These are phyloP conservation scores for Lentinula aciculospora DNA, from an alignment of 768 basidiomycete genomes.

Conservation along the genomic window DNA sequence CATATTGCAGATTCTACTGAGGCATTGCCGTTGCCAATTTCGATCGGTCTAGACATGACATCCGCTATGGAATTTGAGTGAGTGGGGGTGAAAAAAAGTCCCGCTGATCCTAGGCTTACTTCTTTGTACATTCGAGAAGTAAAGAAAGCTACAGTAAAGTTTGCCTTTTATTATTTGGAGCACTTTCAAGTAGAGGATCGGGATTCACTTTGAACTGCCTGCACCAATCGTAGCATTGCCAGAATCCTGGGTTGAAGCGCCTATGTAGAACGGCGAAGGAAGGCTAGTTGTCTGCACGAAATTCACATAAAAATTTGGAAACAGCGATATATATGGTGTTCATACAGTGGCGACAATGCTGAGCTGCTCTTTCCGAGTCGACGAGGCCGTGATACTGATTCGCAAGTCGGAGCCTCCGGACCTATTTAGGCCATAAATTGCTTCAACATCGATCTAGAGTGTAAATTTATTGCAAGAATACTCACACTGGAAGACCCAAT, in stretches of 20 bases:
- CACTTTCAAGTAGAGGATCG: neutral
- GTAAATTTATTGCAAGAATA: neutral
- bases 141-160: conserved; percentile 20
- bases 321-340: too few relatives aligned
- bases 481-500: conserved; percentile 7
- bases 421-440: conserved; percentile 30
- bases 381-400: conserved; percentile 24
- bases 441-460: neutral
- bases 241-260: conserved; percentile 22
- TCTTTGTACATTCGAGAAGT: conserved; percentile 28
- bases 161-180: neutral
- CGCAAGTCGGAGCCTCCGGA: conserved; percentile 22
- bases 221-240: neutral
- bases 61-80: conserved; percentile 20
- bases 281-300: conserved; percentile 31
- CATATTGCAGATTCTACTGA: conserved; percentile 43
- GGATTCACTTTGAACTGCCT: conserved; percentile 2
- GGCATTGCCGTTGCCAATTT: conserved; percentile 6
- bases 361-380: conserved; percentile 19
- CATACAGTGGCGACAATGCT: conserved; percentile 33
- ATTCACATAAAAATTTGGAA: too few relatives aligned
- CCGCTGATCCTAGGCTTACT: conserved; percentile 21
- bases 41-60: conserved; percentile 24
- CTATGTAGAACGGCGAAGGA: conserved; percentile 31
- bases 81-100: neutral